Conservation (phyloP, 1,284 basidiomycete genomes). For the Porphyrellus sp. region DNA sequence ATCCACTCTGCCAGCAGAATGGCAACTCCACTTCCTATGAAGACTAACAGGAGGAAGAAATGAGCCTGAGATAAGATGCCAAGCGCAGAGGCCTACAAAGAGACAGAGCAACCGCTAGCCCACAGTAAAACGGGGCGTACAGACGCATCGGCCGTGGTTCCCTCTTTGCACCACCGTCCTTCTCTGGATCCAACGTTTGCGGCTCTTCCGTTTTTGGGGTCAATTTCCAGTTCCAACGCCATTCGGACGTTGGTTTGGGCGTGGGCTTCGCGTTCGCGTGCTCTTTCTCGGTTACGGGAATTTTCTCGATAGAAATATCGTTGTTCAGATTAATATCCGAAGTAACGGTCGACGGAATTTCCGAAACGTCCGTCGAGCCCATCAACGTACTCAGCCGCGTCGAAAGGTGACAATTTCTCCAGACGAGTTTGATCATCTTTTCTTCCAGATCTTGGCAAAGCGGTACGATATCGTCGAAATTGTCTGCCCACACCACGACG, state of each 20-base stretch:
- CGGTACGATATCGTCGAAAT: conserved; percentile 66
- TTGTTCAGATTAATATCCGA: conserved; percentile 54
- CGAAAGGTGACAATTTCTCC: conserved; percentile 43
- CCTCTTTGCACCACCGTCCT: conserved; percentile 37
- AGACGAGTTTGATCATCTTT: conserved; percentile 75
- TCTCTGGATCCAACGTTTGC: conserved; percentile 41
- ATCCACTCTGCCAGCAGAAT: conserved; percentile 62
- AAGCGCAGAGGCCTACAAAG: conserved; percentile 48
- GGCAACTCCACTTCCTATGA: conserved; percentile 54
- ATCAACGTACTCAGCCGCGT: conserved; percentile 2
- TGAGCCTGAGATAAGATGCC: conserved; percentile 10
- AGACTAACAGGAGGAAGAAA: conserved; percentile 42
- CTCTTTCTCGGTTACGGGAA: conserved; percentile 36
- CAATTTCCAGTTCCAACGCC: conserved; percentile 33
- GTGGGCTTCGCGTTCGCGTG: conserved; percentile 2
- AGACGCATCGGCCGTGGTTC: conserved; percentile 59
- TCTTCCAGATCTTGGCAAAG: conserved; percentile 74
- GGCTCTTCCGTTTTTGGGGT: conserved; percentile 29
- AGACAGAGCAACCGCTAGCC: conserved; percentile 62
- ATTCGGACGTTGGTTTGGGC: conserved; percentile 19
- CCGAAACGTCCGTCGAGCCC: conserved; percentile 19
- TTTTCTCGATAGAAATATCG: conserved; percentile 29
- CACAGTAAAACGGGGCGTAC: conserved; percentile 78
- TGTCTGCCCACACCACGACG: conserved; percentile 76
- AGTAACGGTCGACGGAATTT: conserved; percentile 36